Evolutionary conservation across 2,329 filamentous ascomycete species (phyloP).

Genomic region (Calycina marina): DNA sequence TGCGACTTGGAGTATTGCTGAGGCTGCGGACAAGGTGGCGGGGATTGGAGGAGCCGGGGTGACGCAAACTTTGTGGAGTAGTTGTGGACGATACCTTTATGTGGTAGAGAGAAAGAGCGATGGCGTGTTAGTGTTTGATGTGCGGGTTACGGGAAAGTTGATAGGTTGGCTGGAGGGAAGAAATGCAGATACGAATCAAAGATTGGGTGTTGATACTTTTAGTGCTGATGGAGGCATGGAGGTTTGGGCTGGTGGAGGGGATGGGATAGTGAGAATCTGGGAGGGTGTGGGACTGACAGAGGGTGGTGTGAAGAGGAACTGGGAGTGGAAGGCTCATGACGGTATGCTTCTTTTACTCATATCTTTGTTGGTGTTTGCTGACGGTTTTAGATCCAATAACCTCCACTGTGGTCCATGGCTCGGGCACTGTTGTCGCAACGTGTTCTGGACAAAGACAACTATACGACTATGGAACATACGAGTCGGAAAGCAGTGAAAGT

Average conservation of each 20-base stretch:
- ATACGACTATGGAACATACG: constrained; percentile 6
- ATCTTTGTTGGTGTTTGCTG: not conserved
- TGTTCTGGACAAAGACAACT: constrained; percentile 20
- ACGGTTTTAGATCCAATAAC: constrained; percentile 15
- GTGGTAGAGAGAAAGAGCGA: constrained; percentile 42
- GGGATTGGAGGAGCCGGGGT: constrained; percentile 47
- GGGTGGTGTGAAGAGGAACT: constrained; percentile 15
- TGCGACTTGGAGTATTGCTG: constrained; percentile 43
- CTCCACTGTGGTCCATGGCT: constrained; percentile 20
- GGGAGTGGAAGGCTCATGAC: constrained; percentile 23
- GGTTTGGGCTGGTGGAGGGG: constrained; percentile 44
- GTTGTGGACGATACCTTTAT: constrained; percentile 47
- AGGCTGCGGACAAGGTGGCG: constrained; percentile 35
- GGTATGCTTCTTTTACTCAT: constrained; percentile 10
- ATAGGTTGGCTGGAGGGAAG: constrained; percentile 39
- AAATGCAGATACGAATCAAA: constrained; percentile 37
- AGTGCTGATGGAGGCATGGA: constrained; percentile 36
- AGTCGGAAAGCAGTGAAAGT: constrained; percentile 3
- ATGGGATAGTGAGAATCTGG: constrained; percentile 42
- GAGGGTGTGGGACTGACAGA: constrained; percentile 39
- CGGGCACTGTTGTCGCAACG: constrained; percentile 22
- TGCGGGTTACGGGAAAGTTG: constrained; percentile 42
- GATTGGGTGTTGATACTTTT: constrained; percentile 40
- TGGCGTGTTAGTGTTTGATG: constrained; percentile 46
- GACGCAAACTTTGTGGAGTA: constrained; percentile 44